phyloP scores from a whole-genome alignment of 352 stramenopile species.

The Phytophthora idaei region DNA sequence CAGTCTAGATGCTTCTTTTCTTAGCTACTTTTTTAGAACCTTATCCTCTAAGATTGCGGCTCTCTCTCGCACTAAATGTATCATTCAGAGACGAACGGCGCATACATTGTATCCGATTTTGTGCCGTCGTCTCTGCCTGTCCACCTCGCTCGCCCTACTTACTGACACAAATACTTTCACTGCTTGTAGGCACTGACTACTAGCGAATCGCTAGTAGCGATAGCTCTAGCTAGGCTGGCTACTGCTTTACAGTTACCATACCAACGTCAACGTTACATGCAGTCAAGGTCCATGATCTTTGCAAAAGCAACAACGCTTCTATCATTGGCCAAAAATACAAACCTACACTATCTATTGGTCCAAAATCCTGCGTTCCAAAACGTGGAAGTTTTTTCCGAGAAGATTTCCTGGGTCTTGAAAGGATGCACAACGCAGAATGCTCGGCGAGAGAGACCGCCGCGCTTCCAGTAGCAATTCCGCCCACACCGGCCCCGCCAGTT shows the following conservation, averaged over 20 bases:
- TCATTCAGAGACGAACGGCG: not conserved
- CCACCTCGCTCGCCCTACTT: not conserved
- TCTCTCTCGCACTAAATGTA: conserved; percentile 5
- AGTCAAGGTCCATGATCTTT: conserved; percentile 16
- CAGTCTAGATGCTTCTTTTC: conserved; percentile 1
- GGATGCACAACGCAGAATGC: conserved; percentile 51
- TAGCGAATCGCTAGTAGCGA: not conserved
- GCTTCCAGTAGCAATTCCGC: not conserved
- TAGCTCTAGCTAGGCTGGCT: not conserved
- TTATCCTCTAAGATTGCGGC: conserved; percentile 13
- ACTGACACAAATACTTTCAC: conserved; percentile 1
- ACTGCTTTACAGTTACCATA: not conserved
- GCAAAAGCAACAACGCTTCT: not conserved
- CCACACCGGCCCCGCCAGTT: not conserved
- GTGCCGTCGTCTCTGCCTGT: not conserved
- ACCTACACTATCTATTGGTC: conserved; percentile 8
- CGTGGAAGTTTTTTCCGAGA: conserved; percentile 34
- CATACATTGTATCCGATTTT: not conserved
- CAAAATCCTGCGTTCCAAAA: conserved; percentile 11
- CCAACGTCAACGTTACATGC: conserved; percentile 2
- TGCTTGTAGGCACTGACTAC: not conserved
- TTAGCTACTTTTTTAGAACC: conserved; percentile 25
- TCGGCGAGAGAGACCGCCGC: conserved; percentile 21
- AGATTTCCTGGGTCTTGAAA: conserved; percentile 44
- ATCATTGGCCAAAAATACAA: conserved; percentile 12